Conservation (phyloP, 2,329 filamentous ascomycete species). For the Monilinia polystroma region DNA sequence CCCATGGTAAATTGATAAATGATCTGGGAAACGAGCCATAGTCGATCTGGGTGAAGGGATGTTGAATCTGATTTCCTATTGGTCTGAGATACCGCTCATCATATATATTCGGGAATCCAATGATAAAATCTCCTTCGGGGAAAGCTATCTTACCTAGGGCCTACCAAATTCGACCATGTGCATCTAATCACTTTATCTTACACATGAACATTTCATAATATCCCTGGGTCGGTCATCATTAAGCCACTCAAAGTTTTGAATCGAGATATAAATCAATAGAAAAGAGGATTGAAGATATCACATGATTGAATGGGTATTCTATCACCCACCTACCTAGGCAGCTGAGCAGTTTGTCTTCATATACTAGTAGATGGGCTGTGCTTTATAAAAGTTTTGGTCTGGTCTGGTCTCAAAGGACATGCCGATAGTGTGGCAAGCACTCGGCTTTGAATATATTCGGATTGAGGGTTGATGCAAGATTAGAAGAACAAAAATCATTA, state of each 20-base stretch:
- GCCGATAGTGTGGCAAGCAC: conserved; percentile 15
- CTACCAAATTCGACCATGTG: background rate
- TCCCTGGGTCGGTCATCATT: background rate
- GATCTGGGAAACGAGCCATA: background rate
- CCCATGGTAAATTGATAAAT: conserved; percentile 1
- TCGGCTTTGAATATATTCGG: background rate
- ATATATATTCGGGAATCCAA: background rate
- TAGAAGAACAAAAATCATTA: background rate
- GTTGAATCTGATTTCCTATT: background rate
- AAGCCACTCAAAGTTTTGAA: conserved; percentile 6
- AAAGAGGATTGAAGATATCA: background rate
- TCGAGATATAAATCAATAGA: background rate
- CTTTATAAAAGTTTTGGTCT: background rate
- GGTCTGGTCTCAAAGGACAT: background rate
- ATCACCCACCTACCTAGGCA: background rate
- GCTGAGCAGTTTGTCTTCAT: background rate
- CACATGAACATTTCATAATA: conserved; percentile 8
- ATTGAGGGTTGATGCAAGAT: background rate
- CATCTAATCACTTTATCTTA: background rate
- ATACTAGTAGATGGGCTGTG: background rate
- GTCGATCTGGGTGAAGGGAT: background rate
- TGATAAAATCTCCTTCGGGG: background rate
- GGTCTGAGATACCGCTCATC: conserved; percentile 2
- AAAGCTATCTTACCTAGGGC: too few relatives aligned
- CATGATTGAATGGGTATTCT: background rate